phyloP scores from a whole-genome alignment of 345 rosid species.

The Melaleuca quinquenervia region DNA sequence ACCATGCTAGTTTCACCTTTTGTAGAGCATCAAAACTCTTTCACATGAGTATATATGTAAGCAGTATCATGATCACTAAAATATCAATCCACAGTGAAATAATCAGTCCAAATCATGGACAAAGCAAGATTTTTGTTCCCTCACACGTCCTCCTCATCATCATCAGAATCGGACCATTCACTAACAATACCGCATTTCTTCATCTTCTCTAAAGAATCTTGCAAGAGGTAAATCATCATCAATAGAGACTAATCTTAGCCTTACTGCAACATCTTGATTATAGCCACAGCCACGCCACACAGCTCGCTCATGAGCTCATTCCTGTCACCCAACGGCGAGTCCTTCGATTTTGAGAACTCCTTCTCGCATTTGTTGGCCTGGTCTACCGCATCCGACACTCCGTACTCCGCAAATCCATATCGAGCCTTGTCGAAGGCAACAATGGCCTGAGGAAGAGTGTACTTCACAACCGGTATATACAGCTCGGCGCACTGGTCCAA shows the following conservation, averaged over 20 bases:
- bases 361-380: slow-evolving; percentile 58
- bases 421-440: slow-evolving; percentile 40
- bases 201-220: not conserved
- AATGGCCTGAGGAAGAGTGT: slow-evolving; percentile 79
- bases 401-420: slow-evolving; percentile 49
- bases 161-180: not conserved
- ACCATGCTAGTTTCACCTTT: not conserved
- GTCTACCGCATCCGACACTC: slow-evolving; percentile 43
- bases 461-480: slow-evolving; percentile 77
- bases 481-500: slow-evolving; percentile 73
- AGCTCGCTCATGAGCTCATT: slow-evolving; percentile 43
- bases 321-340: slow-evolving; percentile 33
- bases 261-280: slow-evolving; percentile 32
- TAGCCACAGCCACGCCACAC: slow-evolving; percentile 56
- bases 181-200: not conserved
- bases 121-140: not conserved
- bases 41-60: not conserved
- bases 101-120: not conserved
- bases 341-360: slow-evolving; percentile 24
- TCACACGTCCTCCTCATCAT: not conserved
- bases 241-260: not conserved
- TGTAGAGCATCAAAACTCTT: not conserved
- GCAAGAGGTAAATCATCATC: not conserved
- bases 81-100: not conserved
- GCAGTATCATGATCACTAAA: not conserved